Percentiles rank a stretch among this genome's conserved stretches.
Conservation (phyloP, 345 rosid species). For the Gossypium raimondii region DNA sequence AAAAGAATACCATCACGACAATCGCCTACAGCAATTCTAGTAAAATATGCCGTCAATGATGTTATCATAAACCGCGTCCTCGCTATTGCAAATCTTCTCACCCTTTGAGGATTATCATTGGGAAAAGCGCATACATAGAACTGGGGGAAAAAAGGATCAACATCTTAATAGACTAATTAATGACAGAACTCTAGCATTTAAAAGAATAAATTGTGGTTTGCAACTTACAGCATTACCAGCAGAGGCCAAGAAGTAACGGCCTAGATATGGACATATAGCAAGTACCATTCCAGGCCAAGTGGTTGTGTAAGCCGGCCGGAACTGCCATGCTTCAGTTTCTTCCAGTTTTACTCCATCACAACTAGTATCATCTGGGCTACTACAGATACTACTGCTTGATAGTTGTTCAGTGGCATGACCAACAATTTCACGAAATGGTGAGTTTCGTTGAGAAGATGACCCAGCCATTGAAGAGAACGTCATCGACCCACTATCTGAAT, state of each 20-base stretch:
- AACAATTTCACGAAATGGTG: constrained; percentile 75
- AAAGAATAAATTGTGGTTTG: constrained; percentile 17
- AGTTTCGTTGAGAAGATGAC: constrained; percentile 69
- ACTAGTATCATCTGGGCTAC: constrained; percentile 79
- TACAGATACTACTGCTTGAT: constrained; percentile 78
- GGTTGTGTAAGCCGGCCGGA: constrained; percentile 50
- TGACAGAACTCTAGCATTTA: not conserved
- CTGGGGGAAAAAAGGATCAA: constrained; percentile 36
- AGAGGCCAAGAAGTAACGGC: constrained; percentile 82
- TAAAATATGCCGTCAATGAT: constrained; percentile 64
- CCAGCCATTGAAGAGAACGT: constrained; percentile 62
- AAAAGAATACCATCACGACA: constrained; percentile 98
- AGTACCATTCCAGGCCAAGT: constrained; percentile 84
- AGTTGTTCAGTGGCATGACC: constrained; percentile 67
- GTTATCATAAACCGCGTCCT: constrained; percentile 92
- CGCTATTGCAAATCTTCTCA: constrained; percentile 66
- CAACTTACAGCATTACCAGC: constrained; percentile 93
- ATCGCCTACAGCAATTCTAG: constrained; percentile 94
- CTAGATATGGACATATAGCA: constrained; percentile 92
- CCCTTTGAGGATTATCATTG: constrained; percentile 62
- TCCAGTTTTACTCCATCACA: constrained; percentile 78
- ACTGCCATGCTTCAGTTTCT: constrained; percentile 80
- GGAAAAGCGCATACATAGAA: constrained; percentile 82
- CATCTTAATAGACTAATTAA: constrained; percentile 24
- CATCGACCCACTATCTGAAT: constrained; percentile 73